Evolutionary conservation across 2,329 filamentous ascomycete species (phyloP), one percentile per base, ranked within the genome.

Genomic region (Westerdykella aurantiaca): DNA sequence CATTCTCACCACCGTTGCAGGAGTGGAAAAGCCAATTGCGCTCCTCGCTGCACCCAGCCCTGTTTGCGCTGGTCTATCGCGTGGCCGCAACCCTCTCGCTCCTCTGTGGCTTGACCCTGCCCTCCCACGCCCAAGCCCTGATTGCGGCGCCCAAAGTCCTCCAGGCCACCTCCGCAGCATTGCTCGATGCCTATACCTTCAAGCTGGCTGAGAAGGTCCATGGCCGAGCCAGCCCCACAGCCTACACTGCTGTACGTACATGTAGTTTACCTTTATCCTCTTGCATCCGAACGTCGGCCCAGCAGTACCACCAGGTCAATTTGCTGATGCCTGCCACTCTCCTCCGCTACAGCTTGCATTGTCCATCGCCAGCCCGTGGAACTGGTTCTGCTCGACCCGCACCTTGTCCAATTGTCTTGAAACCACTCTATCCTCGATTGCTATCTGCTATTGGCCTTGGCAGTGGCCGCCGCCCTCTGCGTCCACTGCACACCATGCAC

Each of bases 391-490:
- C 69, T 93, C 89, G 1, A 91, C 89, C 0, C 80, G 93, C 38
- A 95, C 93, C 1, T 85, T 98, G 60, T 96, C 91, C 43, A 98
- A 98, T 69, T 93, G 84, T 41, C 73, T 97, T 4, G 93, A 98
- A 72, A 88, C 85, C n/a, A 86, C 86, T 0, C 71, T 98, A 54
- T 96, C 91, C 4, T 75, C 86, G 46, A 75, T 81, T 57, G 91
- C 89, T 1, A 72, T 97, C 37, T 82, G 81, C 62, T 80, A 83
- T 56, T 97, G 88, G 86, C 91, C 93, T 11, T 97, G 93, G 90
- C 73, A 80, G 45, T 76, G 87, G 67, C 45, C 47, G 31, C 31
- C 17, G 7, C 16, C 34, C 31, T 33, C 31, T 31, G 41, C 18
- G 14, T 29, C 31, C 31, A 33, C 4, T 33, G 14, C 31, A 33